Evolutionary conservation across 192 early-diverging fungal genomes (phyloP), one percentile per base, ranked within the genome.

Genomic region (Spinellus fusiger): DNA sequence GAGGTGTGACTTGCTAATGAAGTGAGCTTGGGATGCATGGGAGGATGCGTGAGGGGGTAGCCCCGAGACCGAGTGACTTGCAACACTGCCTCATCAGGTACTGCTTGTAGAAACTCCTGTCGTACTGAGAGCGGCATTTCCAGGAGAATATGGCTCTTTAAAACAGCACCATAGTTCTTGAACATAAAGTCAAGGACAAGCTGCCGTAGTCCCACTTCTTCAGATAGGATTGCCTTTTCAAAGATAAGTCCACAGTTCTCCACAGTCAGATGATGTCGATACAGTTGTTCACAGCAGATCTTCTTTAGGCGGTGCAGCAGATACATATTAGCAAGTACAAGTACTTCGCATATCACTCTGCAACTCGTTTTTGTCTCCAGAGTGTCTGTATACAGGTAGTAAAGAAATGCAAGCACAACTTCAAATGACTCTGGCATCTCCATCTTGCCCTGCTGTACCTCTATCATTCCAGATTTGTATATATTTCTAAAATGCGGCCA

Each of bases 311-410:
- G 68, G 18, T 74, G 65, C 23, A 86, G 33, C 26, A 83, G 70
- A 59, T 86, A 86, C 59, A 81, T 78, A 46, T 86, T 82, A 54
- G 78, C 80, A 57, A 86, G 68, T 9, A 80, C 66, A 51, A 86
- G 70, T 40, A 86, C 69, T 38, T 84, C 76, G 16, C 75, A 73
- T 0, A 84, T 50, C 16, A 75, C 58, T 22, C 74, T 59, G 29
- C 69, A 73, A 10, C 66, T 48, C 31, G 75, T 64, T 34, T 70
- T 67, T 1, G 62, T 47, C 40, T 75, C 67, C 4, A 86, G 38
- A 10, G 59, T 55, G 48, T 86, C 84, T 33, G 73, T 84, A 64
- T 86, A 86, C 22, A 86, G 61, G 47, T 79, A 86, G 18, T 57
- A 68, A 5, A 86, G 60, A 49, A 86, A 86, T 0, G 71, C 84